Percentiles rank a stretch among this genome's conserved stretches.
phyloP scores from a whole-genome alignment of 1,139 yeast species.

The Candida glucosophila region DNA sequence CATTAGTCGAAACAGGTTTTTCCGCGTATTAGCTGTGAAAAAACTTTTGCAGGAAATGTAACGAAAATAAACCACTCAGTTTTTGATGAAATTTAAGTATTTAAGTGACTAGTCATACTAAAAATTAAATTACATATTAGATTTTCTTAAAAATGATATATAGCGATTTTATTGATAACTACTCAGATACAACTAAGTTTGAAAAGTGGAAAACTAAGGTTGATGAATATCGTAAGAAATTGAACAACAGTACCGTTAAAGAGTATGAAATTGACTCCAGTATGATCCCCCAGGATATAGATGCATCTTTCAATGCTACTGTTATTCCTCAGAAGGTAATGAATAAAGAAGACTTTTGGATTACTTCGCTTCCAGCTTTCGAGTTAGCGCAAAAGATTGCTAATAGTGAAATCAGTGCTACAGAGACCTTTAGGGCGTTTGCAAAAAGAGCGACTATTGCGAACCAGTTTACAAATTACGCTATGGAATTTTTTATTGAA shows the following conservation, averaged over 20 bases:
- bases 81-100: too few species aligned
- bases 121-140: too few species aligned
- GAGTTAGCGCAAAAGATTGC: background rate
- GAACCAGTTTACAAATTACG: constrained; percentile 8
- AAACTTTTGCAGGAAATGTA: too few species aligned
- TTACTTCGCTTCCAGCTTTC: background rate
- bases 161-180: constrained; percentile 23
- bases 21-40: too few species aligned
- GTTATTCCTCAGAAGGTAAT: constrained; percentile 35
- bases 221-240: constrained; percentile 36
- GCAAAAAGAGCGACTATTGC: constrained; percentile 1
- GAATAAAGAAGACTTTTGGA: constrained; percentile 27
- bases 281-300: constrained; percentile 14
- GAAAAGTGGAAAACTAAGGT: constrained; percentile 40
- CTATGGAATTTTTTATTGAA: constrained; percentile 21
- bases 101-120: too few species aligned
- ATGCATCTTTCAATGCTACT: constrained; percentile 35
- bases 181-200: constrained; percentile 30
- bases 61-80: too few species aligned
- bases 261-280: constrained; percentile 31
- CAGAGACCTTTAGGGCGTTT: constrained; percentile 1
- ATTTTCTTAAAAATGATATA: too few species aligned
- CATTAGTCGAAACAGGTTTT: too few species aligned
- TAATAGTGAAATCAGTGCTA: background rate
- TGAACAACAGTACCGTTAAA: constrained; percentile 29